Evolutionary conservation across 192 early-diverging fungal genomes (phyloP), one percentile per base, ranked within the genome.

Genomic region (Lunasporangiospora selenospora): DNA sequence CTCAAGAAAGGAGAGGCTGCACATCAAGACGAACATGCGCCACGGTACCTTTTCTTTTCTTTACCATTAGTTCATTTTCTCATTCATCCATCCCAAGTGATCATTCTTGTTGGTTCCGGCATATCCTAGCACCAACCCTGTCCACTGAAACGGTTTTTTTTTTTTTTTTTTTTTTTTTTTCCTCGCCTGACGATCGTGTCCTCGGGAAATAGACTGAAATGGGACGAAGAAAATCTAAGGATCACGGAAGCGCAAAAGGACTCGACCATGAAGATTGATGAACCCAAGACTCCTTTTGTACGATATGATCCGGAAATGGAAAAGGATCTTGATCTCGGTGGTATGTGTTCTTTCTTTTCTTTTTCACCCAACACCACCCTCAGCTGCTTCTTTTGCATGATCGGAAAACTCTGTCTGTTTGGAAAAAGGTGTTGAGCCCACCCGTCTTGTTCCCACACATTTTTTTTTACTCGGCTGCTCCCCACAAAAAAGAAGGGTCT

Each of bases 281-380:
- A 99, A 67, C 96, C 95, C 23, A 94, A 92, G 77, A 99, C 98
- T 1, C 98, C 98, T 0, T 99, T 81, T 55, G 92, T 99, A 53
- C 88, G 87, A 52, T 98, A 97, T 75, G 86, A 98, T 67, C 77
- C 81, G 2, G 89, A 88, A 21, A 88, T 81, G 0, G 93, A 97
- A 56, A 87, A 89, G 49, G 82, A 90, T 9, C 78, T 90, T 46
- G 80, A 84, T 47, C 45, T 82, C 34, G 79, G 79, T 48, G 78
- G 83, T 80, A 80, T 31, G 54, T 43, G n/a, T 16, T 36, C 21
- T 27, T 21, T 42, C 27, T 19, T 4, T 30, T 18, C 3, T 3
- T 1, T 46, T 36, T 29, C n/a, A n/a, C n/a, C n/a, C n/a, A n/a
- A n/a, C n/a, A n/a, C n/a, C n/a, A 15, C 5, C 13, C 33, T 10